These are phyloP conservation scores for Cutaneotrichosporon arboriforme DNA, from an alignment of 1,284 basidiomycete species.

Conservation along the genomic window DNA sequence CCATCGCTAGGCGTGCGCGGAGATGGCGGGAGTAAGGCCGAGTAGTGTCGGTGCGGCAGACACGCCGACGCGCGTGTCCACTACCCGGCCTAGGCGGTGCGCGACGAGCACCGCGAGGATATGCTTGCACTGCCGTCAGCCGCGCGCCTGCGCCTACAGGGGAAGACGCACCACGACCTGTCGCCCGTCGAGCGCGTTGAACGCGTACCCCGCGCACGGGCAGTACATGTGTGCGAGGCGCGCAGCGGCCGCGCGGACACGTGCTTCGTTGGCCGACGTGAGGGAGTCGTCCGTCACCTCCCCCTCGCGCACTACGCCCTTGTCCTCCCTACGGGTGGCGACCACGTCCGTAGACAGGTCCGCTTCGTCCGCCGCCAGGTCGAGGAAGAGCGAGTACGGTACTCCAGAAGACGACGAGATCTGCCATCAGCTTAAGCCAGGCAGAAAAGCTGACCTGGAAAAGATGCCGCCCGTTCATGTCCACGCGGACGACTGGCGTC, in stretches of 20 bases:
- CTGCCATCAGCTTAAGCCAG: conserved; percentile 9
- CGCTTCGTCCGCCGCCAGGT: conserved; percentile 11
- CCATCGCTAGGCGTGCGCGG: too few species aligned
- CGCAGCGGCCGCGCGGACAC: not conserved
- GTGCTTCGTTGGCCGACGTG: not conserved
- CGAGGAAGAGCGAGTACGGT: conserved; percentile 36
- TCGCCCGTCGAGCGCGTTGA: conserved; percentile 34
- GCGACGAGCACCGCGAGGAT: conserved; percentile 37
- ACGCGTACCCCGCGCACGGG: conserved; percentile 40
- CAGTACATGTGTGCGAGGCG: conserved; percentile 29
- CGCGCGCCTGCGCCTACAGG: not conserved
- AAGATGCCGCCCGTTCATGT: conserved; percentile 21
- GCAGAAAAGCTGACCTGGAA: conserved; percentile 26
- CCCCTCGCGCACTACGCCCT: not conserved
- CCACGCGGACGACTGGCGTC: conserved; percentile 26
- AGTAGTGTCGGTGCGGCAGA: conserved; percentile 28
- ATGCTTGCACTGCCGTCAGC: conserved; percentile 39
- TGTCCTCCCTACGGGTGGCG: not conserved
- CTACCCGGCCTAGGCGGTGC: conserved; percentile 23
- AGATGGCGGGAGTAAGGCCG: not conserved
- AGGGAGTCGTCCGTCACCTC: not conserved
- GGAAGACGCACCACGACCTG: conserved; percentile 27
- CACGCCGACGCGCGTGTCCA: conserved; percentile 25
- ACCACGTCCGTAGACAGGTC: not conserved
- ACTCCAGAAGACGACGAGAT: conserved; percentile 34